Evolutionary conservation across 805 yeast species (phyloP), one percentile per base, ranked within the genome.

Genomic region (Pichia thaimueangensis): DNA sequence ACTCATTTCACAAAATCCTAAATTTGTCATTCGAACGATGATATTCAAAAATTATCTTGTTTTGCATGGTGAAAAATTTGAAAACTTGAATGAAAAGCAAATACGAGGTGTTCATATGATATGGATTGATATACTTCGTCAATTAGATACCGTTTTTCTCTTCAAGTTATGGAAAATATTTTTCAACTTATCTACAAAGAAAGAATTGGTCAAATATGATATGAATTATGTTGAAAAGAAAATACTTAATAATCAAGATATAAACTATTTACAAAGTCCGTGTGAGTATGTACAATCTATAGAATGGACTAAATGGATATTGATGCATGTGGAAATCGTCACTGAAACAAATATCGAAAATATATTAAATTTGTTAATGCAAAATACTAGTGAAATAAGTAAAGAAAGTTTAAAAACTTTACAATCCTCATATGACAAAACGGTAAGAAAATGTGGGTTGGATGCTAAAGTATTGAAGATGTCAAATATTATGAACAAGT

Each of bases 21-120:
- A 49, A 2, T 19, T 51, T 10, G 47, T 64, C 12, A 34, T 59
- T 2, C 50, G 58, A 7, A 56, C 59, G 9, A 39, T 70, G 39
- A 35, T 64, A 5, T 45, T 51, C 37, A 50, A 55, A 45, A 64
- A 65, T 36, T 61, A 65, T n/a, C 45, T 71, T 16, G 52, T 67
- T 2, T 24, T 56, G 4, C 52, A 53, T 30, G 57, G 51, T 8
- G 45, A 45, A 8, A 42, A 51, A 7, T 45, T 44, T 25, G 36
- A 45, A 11, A 35, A 35, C 13, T 25, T 47, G 22, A 53, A 44
- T 34, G 56, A 59, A 49, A 48, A 47, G 30, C 45, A 66, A 49
- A 49, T 49, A 33, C 39, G 48, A 20, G 63, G 63, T 13, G 41
- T 64, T 6, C 48, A 55, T 35, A 23, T 55, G 12, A 41, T 68